A percentile compares a stretch with the other conserved stretches of the same genome.
phyloP scores from a whole-genome alignment of 2,329 filamentous ascomycete genomes.

The Alternaria gaisen region DNA sequence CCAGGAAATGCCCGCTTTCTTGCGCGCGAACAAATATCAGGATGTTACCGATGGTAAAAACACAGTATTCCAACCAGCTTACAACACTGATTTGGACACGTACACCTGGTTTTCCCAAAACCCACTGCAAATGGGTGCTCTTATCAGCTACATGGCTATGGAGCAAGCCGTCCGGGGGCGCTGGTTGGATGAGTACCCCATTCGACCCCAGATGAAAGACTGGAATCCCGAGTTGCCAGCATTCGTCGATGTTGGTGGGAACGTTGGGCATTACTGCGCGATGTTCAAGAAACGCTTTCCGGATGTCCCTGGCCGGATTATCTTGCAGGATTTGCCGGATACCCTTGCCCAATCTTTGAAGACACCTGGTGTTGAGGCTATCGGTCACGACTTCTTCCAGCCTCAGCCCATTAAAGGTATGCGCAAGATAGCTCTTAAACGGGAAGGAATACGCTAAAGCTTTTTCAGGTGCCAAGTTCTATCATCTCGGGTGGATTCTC shows the following conservation, averaged over 20 bases:
- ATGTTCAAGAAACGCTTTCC: not conserved
- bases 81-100: not conserved
- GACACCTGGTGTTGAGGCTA: not conserved
- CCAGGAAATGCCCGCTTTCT: not conserved
- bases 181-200: not conserved
- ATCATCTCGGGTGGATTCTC: not conserved
- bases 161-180: not conserved
- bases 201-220: not conserved
- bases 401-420: not conserved
- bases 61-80: not conserved
- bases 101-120: not conserved
- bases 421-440: not conserved
- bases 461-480: not conserved
- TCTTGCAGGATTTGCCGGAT: not conserved
- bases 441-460: not conserved
- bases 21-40: not conserved
- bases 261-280: not conserved
- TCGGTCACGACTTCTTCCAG: not conserved
- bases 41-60: not conserved
- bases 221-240: not conserved
- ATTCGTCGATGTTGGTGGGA: not conserved
- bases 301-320: not conserved
- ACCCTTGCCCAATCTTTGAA: not conserved
- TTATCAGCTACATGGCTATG: not conserved
- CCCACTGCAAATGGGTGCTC: not conserved